A percentile compares a stretch with the other conserved stretches of the same genome.
Evolutionary conservation across 805 yeast genomes (phyloP).

Genomic region (Blastobotrys attinorum): DNA sequence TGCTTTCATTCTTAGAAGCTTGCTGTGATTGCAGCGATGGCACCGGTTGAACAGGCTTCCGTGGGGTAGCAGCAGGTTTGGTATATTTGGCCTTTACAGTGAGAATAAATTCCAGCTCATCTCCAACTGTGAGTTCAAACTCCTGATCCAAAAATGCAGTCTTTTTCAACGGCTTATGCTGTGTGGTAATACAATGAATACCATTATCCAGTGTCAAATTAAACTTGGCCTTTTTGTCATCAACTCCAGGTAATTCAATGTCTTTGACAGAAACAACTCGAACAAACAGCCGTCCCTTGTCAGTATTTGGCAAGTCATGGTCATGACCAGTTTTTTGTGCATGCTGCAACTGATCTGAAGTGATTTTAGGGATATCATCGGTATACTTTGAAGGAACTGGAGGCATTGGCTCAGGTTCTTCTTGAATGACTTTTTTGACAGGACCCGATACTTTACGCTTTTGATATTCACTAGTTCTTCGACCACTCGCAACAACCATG

Average conservation of each 20-base stretch:
- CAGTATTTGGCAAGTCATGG: conserved; percentile 13
- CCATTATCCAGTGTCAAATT: conserved; percentile 62
- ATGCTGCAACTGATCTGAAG: not conserved
- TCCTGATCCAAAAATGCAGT: conserved; percentile 51
- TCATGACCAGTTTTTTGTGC: not conserved
- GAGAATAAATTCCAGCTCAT: conserved; percentile 53
- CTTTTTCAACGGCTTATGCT: conserved; percentile 31
- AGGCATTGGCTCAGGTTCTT: not conserved
- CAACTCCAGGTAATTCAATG: conserved; percentile 37
- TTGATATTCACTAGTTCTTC: conserved; percentile 6
- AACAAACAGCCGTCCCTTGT: conserved; percentile 21
- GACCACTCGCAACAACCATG: conserved; percentile 18
- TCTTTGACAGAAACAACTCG: conserved; percentile 20
- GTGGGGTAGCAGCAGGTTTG: conserved; percentile 18
- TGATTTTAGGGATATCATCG: not conserved
- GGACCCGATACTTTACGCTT: conserved; percentile 17
- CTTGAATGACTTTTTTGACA: conserved; percentile 8
- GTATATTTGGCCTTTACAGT: conserved; percentile 61
- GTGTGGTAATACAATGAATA: conserved; percentile 64
- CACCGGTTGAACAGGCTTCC: not conserved
- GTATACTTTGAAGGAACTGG: not conserved
- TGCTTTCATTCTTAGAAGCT: not conserved
- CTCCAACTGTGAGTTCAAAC: conserved; percentile 64
- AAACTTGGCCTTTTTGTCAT: conserved; percentile 34
- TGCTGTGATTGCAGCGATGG: conserved; percentile 2